Base-by-base conservation (phyloP, 2,329 filamentous ascomycete species). In the Arachnopeziza araneosa region DNA sequence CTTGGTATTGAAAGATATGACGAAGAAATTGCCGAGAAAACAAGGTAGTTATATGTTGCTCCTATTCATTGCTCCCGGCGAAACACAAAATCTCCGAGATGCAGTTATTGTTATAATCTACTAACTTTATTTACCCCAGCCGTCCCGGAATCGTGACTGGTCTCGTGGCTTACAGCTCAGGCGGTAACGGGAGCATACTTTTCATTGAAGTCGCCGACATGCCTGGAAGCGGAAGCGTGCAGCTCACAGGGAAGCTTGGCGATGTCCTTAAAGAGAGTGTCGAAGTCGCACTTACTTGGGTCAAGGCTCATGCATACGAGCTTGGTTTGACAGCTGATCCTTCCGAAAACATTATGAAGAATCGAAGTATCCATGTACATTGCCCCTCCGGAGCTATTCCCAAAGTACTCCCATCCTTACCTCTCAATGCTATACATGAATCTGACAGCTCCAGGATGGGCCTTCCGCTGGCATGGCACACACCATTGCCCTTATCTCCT, bases 141-240 rank as follows among this genome's bases (percentile, higher is more conserved):
- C 86, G 92, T 21, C 93, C 95, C 1, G 95, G 95, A 59, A 90
- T 99, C 59, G 93, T 99, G 48, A 99, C 95, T 0, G 95, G 95
- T 17, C 86, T 99, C 32, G 95, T 99, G 19, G 95, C 95, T 9
- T 99, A 97, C 78, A 91, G 88, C 70, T 89, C 88, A 3, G 93
- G 95, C 55, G 92, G 92, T 54, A 93, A 97, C 73, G 95, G 95
- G 64, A 93, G 90, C 71, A 99, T 99, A 70, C 82, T 99, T 59
- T 99, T 99, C 79, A 99, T 99, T 69, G 95, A 99, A 76, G 91
- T 97, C 52, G 91, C 93, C 12, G 93, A 96, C 72, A 98, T 98
- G 92, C 95, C 95, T 0, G 95, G 95, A 51, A 88, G 85, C 59
- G 95, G 95, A 36, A 87, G 89, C 57, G 91, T 99, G 44, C 95